Conservation (phyloP, 352 stramenopile species). For the Globisporangium orthogonon region DNA sequence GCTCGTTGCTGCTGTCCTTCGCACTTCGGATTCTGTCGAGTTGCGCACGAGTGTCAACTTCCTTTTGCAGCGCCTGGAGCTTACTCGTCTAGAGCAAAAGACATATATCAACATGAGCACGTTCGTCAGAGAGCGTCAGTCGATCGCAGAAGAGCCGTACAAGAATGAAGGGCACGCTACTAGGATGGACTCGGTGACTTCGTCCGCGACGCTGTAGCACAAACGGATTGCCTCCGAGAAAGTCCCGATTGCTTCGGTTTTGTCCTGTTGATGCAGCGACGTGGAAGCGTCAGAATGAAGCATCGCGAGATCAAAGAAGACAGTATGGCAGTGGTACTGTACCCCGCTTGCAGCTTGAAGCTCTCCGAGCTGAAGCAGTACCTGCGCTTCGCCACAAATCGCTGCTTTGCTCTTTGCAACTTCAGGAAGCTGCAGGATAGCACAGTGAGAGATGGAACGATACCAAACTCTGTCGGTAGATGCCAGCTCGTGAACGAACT, state of each 20-base stretch:
- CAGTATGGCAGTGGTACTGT: neutral
- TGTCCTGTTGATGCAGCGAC: slow-evolving; percentile 16
- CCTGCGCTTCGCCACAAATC: slow-evolving; percentile 31
- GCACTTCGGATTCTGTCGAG: slow-evolving; percentile 20
- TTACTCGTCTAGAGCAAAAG: slow-evolving; percentile 26
- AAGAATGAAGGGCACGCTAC: slow-evolving; percentile 13
- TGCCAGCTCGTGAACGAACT: neutral
- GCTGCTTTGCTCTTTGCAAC: slow-evolving; percentile 20
- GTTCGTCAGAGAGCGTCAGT: neutral
- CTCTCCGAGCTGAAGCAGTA: slow-evolving; percentile 44
- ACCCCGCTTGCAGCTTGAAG: slow-evolving; percentile 26
- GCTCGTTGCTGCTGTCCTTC: slow-evolving; percentile 19
- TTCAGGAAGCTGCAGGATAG: slow-evolving; percentile 20
- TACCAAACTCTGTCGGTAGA: neutral
- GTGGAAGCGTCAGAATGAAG: neutral
- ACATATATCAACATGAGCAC: neutral
- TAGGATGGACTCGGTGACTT: slow-evolving; percentile 35
- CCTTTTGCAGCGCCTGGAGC: slow-evolving; percentile 27
- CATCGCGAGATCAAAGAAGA: too few relatives aligned
- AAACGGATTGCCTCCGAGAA: slow-evolving; percentile 38
- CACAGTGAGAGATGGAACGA: neutral
- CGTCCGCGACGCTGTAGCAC: slow-evolving; percentile 36
- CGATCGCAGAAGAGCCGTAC: too few relatives aligned
- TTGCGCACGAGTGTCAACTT: slow-evolving; percentile 19
- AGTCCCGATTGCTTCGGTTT: slow-evolving; percentile 19